Evolutionary conservation across 495 filamentous ascomycete species (phyloP), one percentile per base, ranked within the genome.

Genomic region (Achaetomiella virescens): DNA sequence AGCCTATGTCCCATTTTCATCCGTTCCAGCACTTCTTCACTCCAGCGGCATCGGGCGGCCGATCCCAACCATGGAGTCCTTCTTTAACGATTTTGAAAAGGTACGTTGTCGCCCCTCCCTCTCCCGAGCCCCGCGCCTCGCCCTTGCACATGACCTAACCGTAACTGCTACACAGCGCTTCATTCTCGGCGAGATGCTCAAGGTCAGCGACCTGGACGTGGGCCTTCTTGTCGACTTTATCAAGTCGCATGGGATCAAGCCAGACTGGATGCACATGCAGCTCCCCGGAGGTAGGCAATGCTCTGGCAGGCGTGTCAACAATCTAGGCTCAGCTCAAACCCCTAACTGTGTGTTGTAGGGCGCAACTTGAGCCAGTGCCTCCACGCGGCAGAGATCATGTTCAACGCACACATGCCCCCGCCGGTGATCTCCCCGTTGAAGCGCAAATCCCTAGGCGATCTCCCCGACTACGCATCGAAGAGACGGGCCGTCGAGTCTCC

Each of bases 121-220:
- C 25, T 45, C 40, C 52, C 58, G 22, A 18, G 48, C 21, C 48
- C 58, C 57, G 20, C 36, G 58, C 55, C 45, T 40, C 27, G 41
- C 52, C 42, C 53, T 38, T 33, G 38, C 48, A 18, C 44, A 40
- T 51, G 22, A 37, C 45, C 62, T 54, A 58, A 44, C 51, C 9
- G 14, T 62, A 7, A 24, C 38, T 42, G 48, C 29, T 29, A 24
- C 48, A 42, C 67, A 81, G 78, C 76, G 78, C 64, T 78, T 78
- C 65, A 63, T 80, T 59, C 67, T 81, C 48, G 74, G 72, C 64
- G 78, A 81, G 70, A 78, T 75, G 57, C 72, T 81, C 65, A 81
- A 80, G 60, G 68, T 67, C 59, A 78, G 74, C 68, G 61, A 68
- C 24, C 70, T 81, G 57, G 72, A 79, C 37, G 66, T 78, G 25